phyloP scores from a whole-genome alignment of 1,284 basidiomycete genomes.

The Ganoderma boninense region DNA sequence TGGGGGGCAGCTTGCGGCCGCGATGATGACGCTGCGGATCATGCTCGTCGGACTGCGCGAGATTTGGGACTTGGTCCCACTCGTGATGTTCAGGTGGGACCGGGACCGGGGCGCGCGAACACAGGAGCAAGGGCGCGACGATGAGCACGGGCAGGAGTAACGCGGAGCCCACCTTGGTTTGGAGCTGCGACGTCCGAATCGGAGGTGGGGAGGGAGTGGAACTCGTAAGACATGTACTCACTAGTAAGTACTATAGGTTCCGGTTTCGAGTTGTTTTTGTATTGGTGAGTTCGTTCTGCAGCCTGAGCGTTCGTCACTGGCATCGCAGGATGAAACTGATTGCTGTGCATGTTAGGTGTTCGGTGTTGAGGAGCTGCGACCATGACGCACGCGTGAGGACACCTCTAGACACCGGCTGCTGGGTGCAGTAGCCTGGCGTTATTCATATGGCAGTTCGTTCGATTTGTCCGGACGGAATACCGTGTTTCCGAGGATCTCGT shows the following conservation, averaged over 20 bases:
- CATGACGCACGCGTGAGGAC: neutral
- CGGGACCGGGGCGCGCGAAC: constrained; percentile 16
- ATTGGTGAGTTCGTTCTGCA: neutral
- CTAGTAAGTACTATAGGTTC: neutral
- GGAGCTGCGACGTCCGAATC: neutral
- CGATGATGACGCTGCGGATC: constrained; percentile 28
- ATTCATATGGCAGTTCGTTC: neutral
- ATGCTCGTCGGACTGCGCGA: constrained; percentile 26
- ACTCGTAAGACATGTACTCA: neutral
- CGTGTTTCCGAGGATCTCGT: neutral
- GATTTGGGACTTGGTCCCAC: constrained; percentile 29
- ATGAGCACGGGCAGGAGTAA: neutral
- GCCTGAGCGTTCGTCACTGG: neutral
- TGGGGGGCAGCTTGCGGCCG: constrained; percentile 31
- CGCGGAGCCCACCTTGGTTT: too few species aligned
- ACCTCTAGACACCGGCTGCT: neutral
- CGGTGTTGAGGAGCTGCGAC: neutral
- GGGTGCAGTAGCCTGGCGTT: neutral
- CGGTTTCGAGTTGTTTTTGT: neutral
- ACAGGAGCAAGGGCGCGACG: neutral
- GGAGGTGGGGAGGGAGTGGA: neutral
- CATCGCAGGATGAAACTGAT: neutral
- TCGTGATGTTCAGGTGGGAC: constrained; percentile 26
- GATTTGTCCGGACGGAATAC: neutral
- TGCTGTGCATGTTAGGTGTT: neutral